A percentile compares a stretch with the other conserved stretches of the same genome.
Conservation (phyloP, 768 basidiomycete species). For the Chalciporus chontae region DNA sequence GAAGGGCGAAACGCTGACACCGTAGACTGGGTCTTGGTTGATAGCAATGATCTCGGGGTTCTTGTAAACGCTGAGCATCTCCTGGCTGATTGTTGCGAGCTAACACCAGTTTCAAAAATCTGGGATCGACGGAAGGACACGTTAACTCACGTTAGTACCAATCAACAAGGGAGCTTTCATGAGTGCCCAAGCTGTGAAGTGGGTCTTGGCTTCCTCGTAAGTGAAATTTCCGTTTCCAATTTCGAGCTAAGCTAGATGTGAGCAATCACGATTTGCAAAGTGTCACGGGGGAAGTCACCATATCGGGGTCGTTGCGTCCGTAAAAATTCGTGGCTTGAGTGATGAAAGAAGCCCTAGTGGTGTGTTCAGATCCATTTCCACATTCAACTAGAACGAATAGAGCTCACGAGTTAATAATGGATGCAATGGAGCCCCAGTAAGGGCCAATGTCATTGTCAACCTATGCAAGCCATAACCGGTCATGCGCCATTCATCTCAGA, state of each 20-base stretch:
- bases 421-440: conserved; percentile 48
- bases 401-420: conserved; percentile 52
- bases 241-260: conserved; percentile 41
- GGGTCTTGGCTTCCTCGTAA: conserved; percentile 60
- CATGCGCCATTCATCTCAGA: background rate
- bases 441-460: conserved; percentile 29
- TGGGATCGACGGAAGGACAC: background rate
- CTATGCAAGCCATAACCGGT: conserved; percentile 1
- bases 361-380: background rate
- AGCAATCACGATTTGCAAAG: background rate
- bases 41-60: conserved; percentile 65
- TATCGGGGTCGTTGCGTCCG: conserved; percentile 64
- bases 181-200: conserved; percentile 69
- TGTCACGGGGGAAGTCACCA: conserved; percentile 33
- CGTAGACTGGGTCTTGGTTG: conserved; percentile 61
- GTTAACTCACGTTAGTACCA: conserved; percentile 48
- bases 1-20: conserved; percentile 64
- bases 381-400: background rate
- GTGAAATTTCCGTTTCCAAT: conserved; percentile 61
- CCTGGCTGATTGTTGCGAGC: conserved; percentile 49
- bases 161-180: conserved; percentile 66
- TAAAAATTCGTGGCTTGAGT: conserved; percentile 61
- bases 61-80: conserved; percentile 51
- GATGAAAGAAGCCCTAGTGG: conserved; percentile 56
- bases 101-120: conserved; percentile 14